Evolutionary conservation across 805 yeast genomes (phyloP), one percentile per base, ranked within the genome.

Genomic region (Candida caryicola): DNA sequence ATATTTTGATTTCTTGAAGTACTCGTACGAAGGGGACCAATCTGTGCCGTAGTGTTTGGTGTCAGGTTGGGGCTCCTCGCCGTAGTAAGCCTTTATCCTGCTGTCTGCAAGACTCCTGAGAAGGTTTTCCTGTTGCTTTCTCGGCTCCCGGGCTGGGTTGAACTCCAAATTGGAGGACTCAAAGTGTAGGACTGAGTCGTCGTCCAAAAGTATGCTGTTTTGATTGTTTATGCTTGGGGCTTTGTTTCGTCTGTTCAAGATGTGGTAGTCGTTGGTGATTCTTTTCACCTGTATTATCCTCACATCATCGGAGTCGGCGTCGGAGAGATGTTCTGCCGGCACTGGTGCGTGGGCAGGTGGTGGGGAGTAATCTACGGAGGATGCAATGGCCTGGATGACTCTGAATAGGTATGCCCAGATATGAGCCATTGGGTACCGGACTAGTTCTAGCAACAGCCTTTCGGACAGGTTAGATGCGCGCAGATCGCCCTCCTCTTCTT

Each of bases 1-100:
- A 61, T 13, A 68, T 50, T 34, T 52, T 47, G 50, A 31, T 5
- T 43, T 37, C 7, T 47, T 40, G 23, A 43, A 27, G 19, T 38
- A 30, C 16, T 27, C 18, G 31, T 51, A 50, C 44, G 29, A 57
- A 32, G 38, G 17, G 15, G 37, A 29, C 33, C 69, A 60, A 2
- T 55, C 43, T 1, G 71, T 64, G 3, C 76, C 76, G 41, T 71
- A 71, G 19, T 63, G 60, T 3, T 23, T 16, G 2, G 19, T 9
- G 5, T n/a, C 4, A n/a, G n/a, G n/a, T 12, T 14, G 9, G 21
- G 13, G 7, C 10, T 6, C 5, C 5, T 21, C 10, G 5, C 15
- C 5, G 8, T 6, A 4, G 8, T 21, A 21, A 13, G 5, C 34
- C 18, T 35, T 17, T 15, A 35, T 5, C 21, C 33, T 19, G n/a